phyloP scores from a whole-genome alignment of 495 filamentous ascomycete genomes.

The Neurospora tetraspora region DNA sequence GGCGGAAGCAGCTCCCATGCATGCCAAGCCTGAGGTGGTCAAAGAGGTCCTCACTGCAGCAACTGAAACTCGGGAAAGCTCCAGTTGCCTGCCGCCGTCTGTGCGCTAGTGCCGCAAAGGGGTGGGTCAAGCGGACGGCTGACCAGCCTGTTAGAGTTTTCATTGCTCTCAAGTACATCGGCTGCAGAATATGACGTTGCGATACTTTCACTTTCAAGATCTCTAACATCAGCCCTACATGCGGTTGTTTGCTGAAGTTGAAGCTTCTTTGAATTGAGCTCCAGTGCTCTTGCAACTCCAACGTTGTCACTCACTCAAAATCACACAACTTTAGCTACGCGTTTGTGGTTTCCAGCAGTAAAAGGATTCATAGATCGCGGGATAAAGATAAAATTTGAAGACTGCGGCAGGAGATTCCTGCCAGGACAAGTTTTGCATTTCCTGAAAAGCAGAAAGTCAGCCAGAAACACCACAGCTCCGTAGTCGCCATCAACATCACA shows the following conservation, averaged over 20 bases:
- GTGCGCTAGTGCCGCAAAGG: neutral
- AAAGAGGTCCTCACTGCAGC: neutral
- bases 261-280: neutral
- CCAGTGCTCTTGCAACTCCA: neutral
- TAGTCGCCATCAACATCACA: neutral
- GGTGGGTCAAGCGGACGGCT: neutral
- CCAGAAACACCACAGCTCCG: neutral
- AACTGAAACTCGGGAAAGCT: neutral
- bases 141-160: neutral
- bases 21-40: neutral
- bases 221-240: neutral
- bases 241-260: neutral
- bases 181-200: fast-evolving
- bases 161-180: fast-evolving
- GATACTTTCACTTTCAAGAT: neutral
- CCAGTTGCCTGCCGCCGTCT: neutral
- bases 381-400: neutral
- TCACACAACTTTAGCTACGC: neutral
- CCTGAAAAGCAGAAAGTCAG: neutral
- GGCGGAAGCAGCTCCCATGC: neutral
- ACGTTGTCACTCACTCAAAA: neutral
- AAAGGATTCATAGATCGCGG: neutral
- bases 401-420: neutral
- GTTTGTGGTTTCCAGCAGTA: neutral
- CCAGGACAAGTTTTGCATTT: neutral